Base-by-base conservation (phyloP, 345 rosid genomes). In the Turnera subulata region DNA sequence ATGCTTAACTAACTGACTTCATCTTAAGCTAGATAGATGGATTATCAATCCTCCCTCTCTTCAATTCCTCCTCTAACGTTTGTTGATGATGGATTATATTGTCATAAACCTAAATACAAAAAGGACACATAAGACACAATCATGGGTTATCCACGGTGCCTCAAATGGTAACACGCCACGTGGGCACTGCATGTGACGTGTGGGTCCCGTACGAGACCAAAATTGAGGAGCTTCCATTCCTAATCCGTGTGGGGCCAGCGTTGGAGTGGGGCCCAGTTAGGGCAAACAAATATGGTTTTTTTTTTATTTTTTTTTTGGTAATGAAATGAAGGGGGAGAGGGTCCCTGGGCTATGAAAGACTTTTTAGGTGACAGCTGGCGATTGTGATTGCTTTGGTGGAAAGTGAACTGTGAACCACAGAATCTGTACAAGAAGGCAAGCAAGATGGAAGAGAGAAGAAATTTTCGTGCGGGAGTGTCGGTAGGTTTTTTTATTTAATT, bases 381-480 rank as follows among this genome's bases (percentile, higher is more conserved):
- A 32, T 19, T 13, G 69, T 19, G 66, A 46, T 61, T 45, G 78
- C 61, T 54, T 67, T 21, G 69, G 53, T 67, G 78, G 66, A 67
- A 73, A 61, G 74, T 50, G 78, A 77, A 56, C 54, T 59, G 67
- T 46, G 63, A 65, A 65, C 65, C 73, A 64, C 72, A 60, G 58
- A 54, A 50, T 50, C 21, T 61, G 17, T 45, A 21, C 32, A 20
- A 18, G 1, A 2, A 4, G 11, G 17, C 16, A 58, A 24, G 20
- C 0, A 43, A 23, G 5, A 15, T 11, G 32, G 33, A 19, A 9
- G 16, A 24, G 56, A 22, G 37, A 16, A 18, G 25, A 4, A 25
- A n/a, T n/a, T 13, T 8, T 10, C 9, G 48, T 7, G 50, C 1
- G 55, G 25, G 35, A 42, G 45, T 42, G 45, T 42, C 45, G 45